A percentile compares a stretch with the other conserved stretches of the same genome.
These are phyloP conservation scores for Orbilia javanica DNA, from an alignment of 2,329 filamentous ascomycete genomes.

Conservation along the genomic window DNA sequence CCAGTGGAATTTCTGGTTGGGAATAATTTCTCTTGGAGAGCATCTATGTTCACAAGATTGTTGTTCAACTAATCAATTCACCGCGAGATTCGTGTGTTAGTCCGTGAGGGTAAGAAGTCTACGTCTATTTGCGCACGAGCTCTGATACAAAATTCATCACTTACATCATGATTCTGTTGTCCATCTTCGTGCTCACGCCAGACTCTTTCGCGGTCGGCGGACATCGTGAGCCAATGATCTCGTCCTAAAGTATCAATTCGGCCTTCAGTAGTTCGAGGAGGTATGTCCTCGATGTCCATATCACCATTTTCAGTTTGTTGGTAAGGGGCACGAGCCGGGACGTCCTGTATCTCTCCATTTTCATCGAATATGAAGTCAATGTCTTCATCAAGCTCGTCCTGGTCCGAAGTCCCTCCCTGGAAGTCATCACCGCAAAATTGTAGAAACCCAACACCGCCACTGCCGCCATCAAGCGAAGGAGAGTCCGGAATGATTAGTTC, in stretches of 20 bases:
- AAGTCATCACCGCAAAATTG: constrained; percentile 20
- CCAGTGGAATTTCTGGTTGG: neutral
- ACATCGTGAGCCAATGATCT: constrained; percentile 1
- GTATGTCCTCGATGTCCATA: neutral
- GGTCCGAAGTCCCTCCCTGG: neutral
- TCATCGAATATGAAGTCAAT: constrained; percentile 61
- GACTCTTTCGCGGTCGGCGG: constrained; percentile 18
- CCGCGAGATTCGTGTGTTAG: too few species aligned
- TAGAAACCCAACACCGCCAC: neutral
- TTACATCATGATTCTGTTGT: constrained; percentile 10
- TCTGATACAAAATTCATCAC: neutral
- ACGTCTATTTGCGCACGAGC: neutral
- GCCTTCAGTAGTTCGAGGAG: neutral
- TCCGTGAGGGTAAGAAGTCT: too few species aligned
- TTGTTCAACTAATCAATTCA: constrained; percentile 7
- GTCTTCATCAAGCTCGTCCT: constrained; percentile 51
- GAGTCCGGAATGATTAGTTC: constrained; percentile 40
- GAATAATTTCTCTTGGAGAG: constrained; percentile 16
- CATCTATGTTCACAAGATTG: constrained; percentile 32
- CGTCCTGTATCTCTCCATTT: constrained; percentile 60
- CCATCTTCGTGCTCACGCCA: constrained; percentile 48
- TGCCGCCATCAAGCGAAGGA: constrained; percentile 14
- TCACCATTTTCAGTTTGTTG: neutral
- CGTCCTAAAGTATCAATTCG: constrained; percentile 12
- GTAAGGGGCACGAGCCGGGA: neutral